Conservation (phyloP, 768 basidiomycete genomes). For the Holtermanniella nyarrowii region DNA sequence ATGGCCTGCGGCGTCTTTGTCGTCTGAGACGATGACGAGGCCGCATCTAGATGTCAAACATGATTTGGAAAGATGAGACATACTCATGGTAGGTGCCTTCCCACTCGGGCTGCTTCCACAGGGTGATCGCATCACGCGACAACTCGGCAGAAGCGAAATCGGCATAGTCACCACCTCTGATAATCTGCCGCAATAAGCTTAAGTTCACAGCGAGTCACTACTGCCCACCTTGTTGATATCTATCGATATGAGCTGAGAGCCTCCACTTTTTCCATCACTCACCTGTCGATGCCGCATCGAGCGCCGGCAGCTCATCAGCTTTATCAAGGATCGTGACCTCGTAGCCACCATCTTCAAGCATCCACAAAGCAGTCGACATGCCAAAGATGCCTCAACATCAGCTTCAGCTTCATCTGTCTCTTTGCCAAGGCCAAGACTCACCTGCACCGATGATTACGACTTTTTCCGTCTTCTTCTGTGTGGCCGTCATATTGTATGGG, state of each 20-base stretch:
- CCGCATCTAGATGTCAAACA: constrained; percentile 50
- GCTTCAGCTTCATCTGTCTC: neutral
- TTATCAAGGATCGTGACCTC: constrained; percentile 68
- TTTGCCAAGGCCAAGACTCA: neutral
- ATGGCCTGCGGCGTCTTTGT: constrained; percentile 34
- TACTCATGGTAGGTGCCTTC: constrained; percentile 65
- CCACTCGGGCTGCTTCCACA: constrained; percentile 57
- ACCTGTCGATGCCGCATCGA: constrained; percentile 63
- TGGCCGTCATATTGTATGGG: neutral
- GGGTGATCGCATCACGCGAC: constrained; percentile 62
- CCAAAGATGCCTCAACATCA: constrained; percentile 54
- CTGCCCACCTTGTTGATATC: constrained; percentile 24
- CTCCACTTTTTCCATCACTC: constrained; percentile 31
- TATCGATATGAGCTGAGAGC: neutral
- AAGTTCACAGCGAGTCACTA: too few species aligned
- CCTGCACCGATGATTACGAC: constrained; percentile 70
- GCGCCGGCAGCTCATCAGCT: constrained; percentile 58
- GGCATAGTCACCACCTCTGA: constrained; percentile 40
- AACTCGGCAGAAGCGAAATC: constrained; percentile 50
- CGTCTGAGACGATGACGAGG: constrained; percentile 50
- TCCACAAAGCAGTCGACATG: constrained; percentile 70
- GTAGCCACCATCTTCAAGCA: constrained; percentile 55
- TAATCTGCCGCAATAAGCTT: constrained; percentile 23
- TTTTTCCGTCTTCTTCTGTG: constrained; percentile 7
- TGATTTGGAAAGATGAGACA: constrained; percentile 26